Evolutionary conservation across 495 filamentous ascomycete species (phyloP).

Genomic region (Entonaema liquescens): DNA sequence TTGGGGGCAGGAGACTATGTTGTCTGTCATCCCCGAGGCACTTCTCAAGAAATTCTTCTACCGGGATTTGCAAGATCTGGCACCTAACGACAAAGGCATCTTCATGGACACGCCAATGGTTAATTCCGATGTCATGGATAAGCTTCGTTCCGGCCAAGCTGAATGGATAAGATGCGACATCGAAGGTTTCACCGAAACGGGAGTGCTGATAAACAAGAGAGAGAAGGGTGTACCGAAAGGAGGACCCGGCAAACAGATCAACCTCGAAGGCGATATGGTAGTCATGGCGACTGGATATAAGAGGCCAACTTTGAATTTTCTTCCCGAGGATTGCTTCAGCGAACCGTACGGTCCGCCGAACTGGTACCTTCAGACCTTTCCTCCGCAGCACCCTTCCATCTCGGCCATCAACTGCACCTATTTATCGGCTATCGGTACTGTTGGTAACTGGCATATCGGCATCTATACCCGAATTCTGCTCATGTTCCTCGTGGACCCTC

Average conservation of each 20-base stretch:
- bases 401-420: conserved; percentile 87
- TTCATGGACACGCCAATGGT: conserved; percentile 90
- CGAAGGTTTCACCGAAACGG: conserved; percentile 66
- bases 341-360: conserved; percentile 79
- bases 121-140: conserved; percentile 79
- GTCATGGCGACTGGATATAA: conserved; percentile 87
- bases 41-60: conserved; percentile 84
- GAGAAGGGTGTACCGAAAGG: conserved; percentile 74
- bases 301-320: conserved; percentile 74
- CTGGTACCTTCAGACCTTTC: conserved; percentile 89
- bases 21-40: conserved; percentile 81
- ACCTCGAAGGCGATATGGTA: conserved; percentile 76
- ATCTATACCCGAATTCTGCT: conserved; percentile 86
- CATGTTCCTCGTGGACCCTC: conserved; percentile 84
- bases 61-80: conserved; percentile 80
- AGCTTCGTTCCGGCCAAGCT: conserved; percentile 77
- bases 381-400: conserved; percentile 68
- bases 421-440: conserved; percentile 79
- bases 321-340: conserved; percentile 74
- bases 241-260: conserved; percentile 69
- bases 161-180: conserved; percentile 86
- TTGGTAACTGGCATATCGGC: conserved; percentile 88
- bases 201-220: conserved; percentile 75
- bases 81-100: conserved; percentile 72
- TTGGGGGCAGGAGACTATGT: conserved; percentile 75